A percentile compares a stretch with the other conserved stretches of the same genome.
These are phyloP conservation scores for Cyclotella baltica DNA, from an alignment of 108 stramenopile species.

Conservation along the genomic window DNA sequence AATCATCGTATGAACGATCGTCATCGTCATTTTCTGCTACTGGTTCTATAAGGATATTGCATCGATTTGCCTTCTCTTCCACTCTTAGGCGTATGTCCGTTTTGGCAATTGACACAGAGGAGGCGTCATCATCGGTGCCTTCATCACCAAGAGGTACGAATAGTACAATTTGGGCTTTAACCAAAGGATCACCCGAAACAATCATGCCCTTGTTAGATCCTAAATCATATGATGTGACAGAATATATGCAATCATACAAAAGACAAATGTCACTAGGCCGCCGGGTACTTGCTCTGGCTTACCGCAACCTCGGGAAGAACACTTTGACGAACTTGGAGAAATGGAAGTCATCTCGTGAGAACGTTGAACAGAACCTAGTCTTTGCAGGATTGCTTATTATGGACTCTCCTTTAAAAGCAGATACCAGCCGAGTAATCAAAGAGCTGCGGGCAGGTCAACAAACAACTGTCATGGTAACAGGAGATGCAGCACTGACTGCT, in stretches of 20 bases:
- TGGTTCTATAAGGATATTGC: slow-evolving; percentile 53
- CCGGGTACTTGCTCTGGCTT: slow-evolving; percentile 90
- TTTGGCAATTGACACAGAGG: slow-evolving; percentile 55
- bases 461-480: slow-evolving; percentile 93
- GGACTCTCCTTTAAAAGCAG: slow-evolving; percentile 93
- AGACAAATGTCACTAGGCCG: slow-evolving; percentile 87
- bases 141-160: too few species aligned
- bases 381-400: slow-evolving; percentile 96
- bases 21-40: not conserved
- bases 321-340: slow-evolving; percentile 29
- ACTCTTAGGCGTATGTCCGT: slow-evolving; percentile 90
- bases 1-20: too few species aligned
- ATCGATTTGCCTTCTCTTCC: slow-evolving; percentile 88
- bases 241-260: slow-evolving; percentile 79
- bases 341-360: slow-evolving; percentile 53
- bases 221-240: slow-evolving; percentile 57
- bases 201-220: slow-evolving; percentile 73
- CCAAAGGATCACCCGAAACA: slow-evolving; percentile 97
- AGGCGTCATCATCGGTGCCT: slow-evolving; percentile 37
- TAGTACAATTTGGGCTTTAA: slow-evolving; percentile 61
- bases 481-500: slow-evolving; percentile 95
- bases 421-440: slow-evolving; percentile 83
- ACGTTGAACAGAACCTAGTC: slow-evolving; percentile 70
- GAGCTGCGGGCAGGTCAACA: slow-evolving; percentile 81
- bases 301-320: slow-evolving; percentile 50